These are phyloP conservation scores for Crucibulum laeve DNA, from an alignment of 768 basidiomycete genomes.

Conservation along the genomic window DNA sequence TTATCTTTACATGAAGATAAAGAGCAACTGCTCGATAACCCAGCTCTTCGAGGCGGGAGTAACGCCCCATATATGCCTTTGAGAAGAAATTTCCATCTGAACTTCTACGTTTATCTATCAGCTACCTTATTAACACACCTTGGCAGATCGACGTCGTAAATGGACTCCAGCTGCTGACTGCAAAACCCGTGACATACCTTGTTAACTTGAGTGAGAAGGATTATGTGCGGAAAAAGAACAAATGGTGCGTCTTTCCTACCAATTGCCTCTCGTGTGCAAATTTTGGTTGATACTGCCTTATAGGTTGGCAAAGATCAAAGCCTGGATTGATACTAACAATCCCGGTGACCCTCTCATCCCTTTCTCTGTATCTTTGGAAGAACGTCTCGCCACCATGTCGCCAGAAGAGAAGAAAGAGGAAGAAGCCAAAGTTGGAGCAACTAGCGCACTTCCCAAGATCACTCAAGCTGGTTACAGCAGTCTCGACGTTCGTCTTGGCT, in stretches of 20 bases:
- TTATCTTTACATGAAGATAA: constrained; percentile 51
- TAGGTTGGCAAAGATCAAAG: constrained; percentile 95
- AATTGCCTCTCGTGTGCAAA: not conserved
- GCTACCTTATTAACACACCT: constrained; percentile 12
- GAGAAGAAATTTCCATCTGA: constrained; percentile 49
- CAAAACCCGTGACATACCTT: constrained; percentile 96
- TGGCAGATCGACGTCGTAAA: constrained; percentile 87
- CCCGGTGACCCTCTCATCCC: constrained; percentile 95
- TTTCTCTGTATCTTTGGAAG: constrained; percentile 94
- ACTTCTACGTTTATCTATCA: constrained; percentile 5
- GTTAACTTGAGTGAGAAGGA: constrained; percentile 96
- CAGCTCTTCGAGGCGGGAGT: constrained; percentile 88
- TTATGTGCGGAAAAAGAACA: constrained; percentile 97
- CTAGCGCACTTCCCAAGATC: constrained; percentile 84
- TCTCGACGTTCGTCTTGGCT: constrained; percentile 59
- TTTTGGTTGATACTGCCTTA: not conserved
- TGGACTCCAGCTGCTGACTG: constrained; percentile 83
- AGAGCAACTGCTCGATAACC: constrained; percentile 81
- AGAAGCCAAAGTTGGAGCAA: constrained; percentile 70
- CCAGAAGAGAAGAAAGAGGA: constrained; percentile 75
- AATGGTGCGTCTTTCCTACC: constrained; percentile 56
- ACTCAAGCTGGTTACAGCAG: constrained; percentile 90
- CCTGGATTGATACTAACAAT: constrained; percentile 96
- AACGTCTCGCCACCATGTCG: constrained; percentile 65
- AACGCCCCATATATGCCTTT: constrained; percentile 66